phyloP scores from a whole-genome alignment of 2,329 filamentous ascomycete species.

The Eurotiales sp. region DNA sequence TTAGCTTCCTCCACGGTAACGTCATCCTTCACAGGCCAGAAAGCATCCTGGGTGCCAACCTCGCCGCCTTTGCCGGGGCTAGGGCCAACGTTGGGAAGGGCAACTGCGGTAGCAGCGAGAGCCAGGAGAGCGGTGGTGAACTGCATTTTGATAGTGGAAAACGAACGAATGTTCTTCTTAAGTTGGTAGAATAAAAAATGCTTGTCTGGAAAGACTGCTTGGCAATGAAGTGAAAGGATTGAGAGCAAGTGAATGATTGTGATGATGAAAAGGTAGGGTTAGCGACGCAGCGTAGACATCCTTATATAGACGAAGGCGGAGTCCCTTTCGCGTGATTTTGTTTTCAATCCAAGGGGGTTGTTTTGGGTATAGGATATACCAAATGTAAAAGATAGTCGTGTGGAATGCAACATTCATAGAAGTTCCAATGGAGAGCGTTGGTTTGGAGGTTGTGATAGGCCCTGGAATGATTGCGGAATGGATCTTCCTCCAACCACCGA shows the following conservation, averaged over 20 bases:
- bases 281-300: constrained; percentile 18
- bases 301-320: constrained; percentile 32
- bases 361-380: constrained; percentile 13
- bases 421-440: constrained; percentile 17
- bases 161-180: constrained; percentile 13
- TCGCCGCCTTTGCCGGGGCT: constrained; percentile 20
- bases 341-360: constrained; percentile 11
- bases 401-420: constrained; percentile 32
- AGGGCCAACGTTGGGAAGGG: constrained; percentile 24
- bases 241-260: constrained; percentile 22
- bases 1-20: constrained; percentile 36
- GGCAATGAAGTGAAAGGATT: constrained; percentile 22
- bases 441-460: constrained; percentile 9
- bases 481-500: constrained; percentile 19
- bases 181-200: constrained; percentile 22
- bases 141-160: constrained; percentile 32
- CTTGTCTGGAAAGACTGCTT: constrained; percentile 23
- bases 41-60: constrained; percentile 25
- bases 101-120: constrained; percentile 31
- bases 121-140: constrained; percentile 33
- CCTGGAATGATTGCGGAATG: constrained; percentile 21
- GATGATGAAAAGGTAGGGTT: constrained; percentile 24
- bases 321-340: constrained; percentile 19
- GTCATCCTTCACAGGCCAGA: constrained; percentile 30
- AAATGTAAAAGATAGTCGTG: constrained; percentile 14